Conservation (phyloP, 179 eudicot species). For the Monotropa hypopitys region DNA sequence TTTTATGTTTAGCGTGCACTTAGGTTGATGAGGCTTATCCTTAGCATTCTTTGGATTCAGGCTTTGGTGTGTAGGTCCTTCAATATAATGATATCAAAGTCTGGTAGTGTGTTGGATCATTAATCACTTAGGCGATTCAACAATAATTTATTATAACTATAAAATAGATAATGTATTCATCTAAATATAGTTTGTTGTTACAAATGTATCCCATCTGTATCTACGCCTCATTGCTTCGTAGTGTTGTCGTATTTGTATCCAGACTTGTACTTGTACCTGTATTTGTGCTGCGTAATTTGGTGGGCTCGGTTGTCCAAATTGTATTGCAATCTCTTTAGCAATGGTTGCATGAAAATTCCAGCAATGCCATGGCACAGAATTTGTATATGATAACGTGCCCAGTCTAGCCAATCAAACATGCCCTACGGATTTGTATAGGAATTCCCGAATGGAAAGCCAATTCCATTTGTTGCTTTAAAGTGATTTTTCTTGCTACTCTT, state of each 20-base stretch:
- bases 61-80: neutral
- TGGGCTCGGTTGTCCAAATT: neutral
- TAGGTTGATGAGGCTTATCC: neutral
- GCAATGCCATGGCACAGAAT: neutral
- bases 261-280: neutral
- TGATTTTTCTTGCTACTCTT: too few relatives aligned
- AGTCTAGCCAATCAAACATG: neutral
- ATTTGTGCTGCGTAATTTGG: neutral
- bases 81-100: neutral
- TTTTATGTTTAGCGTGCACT: neutral
- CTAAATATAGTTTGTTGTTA: too few relatives aligned
- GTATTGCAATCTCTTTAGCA: neutral
- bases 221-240: too few relatives aligned
- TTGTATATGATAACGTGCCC: neutral
- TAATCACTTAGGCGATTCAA: too few relatives aligned
- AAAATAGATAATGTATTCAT: too few relatives aligned
- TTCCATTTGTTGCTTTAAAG: neutral
- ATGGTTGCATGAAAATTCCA: neutral
- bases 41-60: neutral
- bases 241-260: neutral
- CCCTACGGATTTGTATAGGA: too few relatives aligned
- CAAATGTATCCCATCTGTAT: too few relatives aligned
- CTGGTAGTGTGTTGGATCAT: too few relatives aligned
- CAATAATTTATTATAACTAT: too few relatives aligned
- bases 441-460: neutral